These are phyloP conservation scores for Zarea fungicola DNA, from an alignment of 2,329 filamentous ascomycete species.

Conservation along the genomic window DNA sequence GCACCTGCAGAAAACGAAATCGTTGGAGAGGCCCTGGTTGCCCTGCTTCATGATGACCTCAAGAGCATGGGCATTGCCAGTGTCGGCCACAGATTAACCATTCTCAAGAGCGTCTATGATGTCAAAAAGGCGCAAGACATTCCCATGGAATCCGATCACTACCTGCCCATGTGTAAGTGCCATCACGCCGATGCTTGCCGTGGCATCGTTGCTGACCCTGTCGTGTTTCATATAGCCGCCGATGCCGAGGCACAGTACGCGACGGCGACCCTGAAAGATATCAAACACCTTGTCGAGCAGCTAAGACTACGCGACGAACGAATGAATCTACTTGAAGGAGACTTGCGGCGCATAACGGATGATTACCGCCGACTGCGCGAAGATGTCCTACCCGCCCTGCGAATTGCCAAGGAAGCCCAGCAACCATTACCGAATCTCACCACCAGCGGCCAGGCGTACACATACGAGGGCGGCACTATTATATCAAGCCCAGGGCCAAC, in stretches of 20 bases:
- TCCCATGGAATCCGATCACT: slow-evolving; percentile 86
- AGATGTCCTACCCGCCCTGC: slow-evolving; percentile 84
- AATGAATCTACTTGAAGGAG: slow-evolving; percentile 75
- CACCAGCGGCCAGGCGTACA: slow-evolving; percentile 34
- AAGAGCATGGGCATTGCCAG: slow-evolving; percentile 92
- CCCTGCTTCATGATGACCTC: slow-evolving; percentile 84
- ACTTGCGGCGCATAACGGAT: slow-evolving; percentile 76
- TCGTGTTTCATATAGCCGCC: slow-evolving; percentile 56
- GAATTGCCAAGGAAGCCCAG: slow-evolving; percentile 85
- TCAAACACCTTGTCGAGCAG: slow-evolving; percentile 84
- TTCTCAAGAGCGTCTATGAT: slow-evolving; percentile 94
- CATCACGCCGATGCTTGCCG: too few relatives aligned
- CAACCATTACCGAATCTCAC: slow-evolving; percentile 67
- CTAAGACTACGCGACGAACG: slow-evolving; percentile 86
- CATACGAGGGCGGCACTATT: slow-evolving; percentile 40
- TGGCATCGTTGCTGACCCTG: slow-evolving; percentile 1
- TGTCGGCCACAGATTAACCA: slow-evolving; percentile 89
- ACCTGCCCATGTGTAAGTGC: slow-evolving; percentile 78
- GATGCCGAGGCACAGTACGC: slow-evolving; percentile 83
- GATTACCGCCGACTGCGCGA: slow-evolving; percentile 86
- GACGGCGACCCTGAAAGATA: slow-evolving; percentile 86
- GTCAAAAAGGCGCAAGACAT: slow-evolving; percentile 92
- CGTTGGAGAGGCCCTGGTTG: slow-evolving; percentile 83
- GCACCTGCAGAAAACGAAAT: slow-evolving; percentile 76
- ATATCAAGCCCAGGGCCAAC: slow-evolving; percentile 56